Base-by-base conservation (phyloP, 768 basidiomycete species). In the Podaxis mareebaensis region DNA sequence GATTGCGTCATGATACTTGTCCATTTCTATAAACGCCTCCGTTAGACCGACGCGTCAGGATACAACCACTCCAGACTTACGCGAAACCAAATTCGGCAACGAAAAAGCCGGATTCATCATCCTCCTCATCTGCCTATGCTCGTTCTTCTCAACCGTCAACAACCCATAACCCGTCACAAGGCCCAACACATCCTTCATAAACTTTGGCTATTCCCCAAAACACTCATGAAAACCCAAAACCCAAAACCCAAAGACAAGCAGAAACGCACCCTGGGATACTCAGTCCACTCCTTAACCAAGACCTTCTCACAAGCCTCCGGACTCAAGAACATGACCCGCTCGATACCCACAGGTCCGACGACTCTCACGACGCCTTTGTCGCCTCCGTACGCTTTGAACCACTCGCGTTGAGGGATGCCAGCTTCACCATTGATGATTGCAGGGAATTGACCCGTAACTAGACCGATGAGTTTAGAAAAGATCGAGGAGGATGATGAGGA, bases 1-100 rank as follows among this genome's bases (percentile, higher is more conserved):
- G 48, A 82, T 79, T 0, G 80, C 71, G 11, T 79, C 76, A 61
- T 83, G 79, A 64, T 83, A 84, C 78, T 82, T 79, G 51, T 82
- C 77, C 42, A 76, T 81, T 66, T 85, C 82, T 84, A 46, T 22
- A 8, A 24, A 13, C 52, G 17, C 10, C 20, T 26, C 22, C 20
- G n/a, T 20, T 24, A 2, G 24, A 24, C 24, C 24, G 2, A 24
- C 24, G 2, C 2, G 24, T 24, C 24, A 2, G 2, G 2, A 24
- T 10, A 36, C 28, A 7, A 1, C 28, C 28, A 30, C 28, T 30
- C 44, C 6, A 3, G 22, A 64, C 67, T 30, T 33, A 68, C 65
- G 65, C 42, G 65, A 59, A 15, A 64, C 44, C 26, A 68, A 52
- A 53, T 68, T 80, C 4, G 75, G 67, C n/a, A 81, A 68, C 0